phyloP scores from a whole-genome alignment of 2,329 filamentous ascomycete species.

The Mycosphaerella sp. region DNA sequence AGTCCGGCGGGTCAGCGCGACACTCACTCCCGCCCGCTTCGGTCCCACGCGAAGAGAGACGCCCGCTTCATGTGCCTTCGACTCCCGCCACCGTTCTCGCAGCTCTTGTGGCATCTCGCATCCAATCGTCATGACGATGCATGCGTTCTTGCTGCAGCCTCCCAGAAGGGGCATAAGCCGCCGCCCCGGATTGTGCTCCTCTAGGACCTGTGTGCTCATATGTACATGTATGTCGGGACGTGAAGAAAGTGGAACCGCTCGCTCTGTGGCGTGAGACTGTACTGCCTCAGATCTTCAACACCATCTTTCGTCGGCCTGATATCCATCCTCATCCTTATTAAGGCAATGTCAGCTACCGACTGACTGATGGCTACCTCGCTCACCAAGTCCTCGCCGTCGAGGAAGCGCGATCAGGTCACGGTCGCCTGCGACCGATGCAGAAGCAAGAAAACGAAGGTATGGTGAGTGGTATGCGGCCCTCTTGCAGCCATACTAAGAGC shows the following conservation, averaged over 20 bases:
- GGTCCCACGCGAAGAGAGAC: too few species aligned
- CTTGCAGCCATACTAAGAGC: neutral
- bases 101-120: neutral
- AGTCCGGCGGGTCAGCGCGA: too few species aligned
- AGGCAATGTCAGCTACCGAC: too few species aligned
- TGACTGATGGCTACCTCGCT: neutral
- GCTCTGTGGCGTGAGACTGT: neutral
- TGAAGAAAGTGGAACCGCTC: neutral
- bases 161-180: too few species aligned
- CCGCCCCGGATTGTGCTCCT: neutral
- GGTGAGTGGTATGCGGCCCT: neutral
- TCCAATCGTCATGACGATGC: neutral
- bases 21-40: too few species aligned
- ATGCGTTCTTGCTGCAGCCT: neutral
- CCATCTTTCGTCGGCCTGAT: too few species aligned
- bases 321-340: too few species aligned
- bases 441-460: neutral
- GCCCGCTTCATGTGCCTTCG: too few species aligned
- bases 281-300: neutral
- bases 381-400: neutral
- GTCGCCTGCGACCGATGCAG: constrained; percentile 1
- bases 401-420: neutral
- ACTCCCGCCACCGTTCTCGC: too few species aligned
- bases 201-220: neutral
- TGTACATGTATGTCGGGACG: neutral